These are phyloP conservation scores for Myrmaecium sp. DNA, from an alignment of 2,329 filamentous ascomycete genomes.

Conservation along the genomic window DNA sequence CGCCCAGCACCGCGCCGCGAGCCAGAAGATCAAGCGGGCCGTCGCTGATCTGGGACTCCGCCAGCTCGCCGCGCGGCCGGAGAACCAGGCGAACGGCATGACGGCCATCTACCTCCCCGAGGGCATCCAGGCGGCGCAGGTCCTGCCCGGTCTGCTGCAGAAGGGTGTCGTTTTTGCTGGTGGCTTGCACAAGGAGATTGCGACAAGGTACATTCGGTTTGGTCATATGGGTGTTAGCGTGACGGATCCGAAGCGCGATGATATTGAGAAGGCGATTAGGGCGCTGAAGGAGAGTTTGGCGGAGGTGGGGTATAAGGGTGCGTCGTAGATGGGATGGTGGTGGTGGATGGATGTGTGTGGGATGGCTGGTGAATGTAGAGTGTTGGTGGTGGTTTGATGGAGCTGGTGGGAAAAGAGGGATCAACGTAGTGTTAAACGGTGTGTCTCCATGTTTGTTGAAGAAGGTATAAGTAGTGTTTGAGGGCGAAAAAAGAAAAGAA, in stretches of 20 bases:
- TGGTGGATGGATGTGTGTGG: constrained; percentile 1
- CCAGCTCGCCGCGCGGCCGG: constrained; percentile 68
- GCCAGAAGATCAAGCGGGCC: constrained; percentile 73
- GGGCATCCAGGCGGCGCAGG: constrained; percentile 58
- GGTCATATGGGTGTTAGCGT: constrained; percentile 96
- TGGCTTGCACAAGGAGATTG: constrained; percentile 91
- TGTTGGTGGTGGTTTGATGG: too few relatives aligned
- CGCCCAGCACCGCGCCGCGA: constrained; percentile 59
- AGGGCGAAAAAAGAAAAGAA: too few relatives aligned
- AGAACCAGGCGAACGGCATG: constrained; percentile 94
- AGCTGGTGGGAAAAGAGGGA: too few relatives aligned
- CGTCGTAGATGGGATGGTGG: constrained; percentile 4
- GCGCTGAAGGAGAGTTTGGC: constrained; percentile 57
- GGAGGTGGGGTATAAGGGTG: constrained; percentile 55
- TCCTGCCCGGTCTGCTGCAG: constrained; percentile 70
- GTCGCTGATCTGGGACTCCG: constrained; percentile 67
- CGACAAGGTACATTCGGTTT: constrained; percentile 81
- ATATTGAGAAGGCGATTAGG: constrained; percentile 71
- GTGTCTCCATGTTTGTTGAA: too few relatives aligned
- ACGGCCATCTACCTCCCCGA: constrained; percentile 93
- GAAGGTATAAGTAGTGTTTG: too few relatives aligned
- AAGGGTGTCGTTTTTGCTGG: constrained; percentile 89
- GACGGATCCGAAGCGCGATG: constrained; percentile 59
- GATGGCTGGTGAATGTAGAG: too few relatives aligned
- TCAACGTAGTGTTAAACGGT: too few relatives aligned